phyloP scores from a whole-genome alignment of 2,329 filamentous ascomycete genomes.

The Beauveria sp. region DNA sequence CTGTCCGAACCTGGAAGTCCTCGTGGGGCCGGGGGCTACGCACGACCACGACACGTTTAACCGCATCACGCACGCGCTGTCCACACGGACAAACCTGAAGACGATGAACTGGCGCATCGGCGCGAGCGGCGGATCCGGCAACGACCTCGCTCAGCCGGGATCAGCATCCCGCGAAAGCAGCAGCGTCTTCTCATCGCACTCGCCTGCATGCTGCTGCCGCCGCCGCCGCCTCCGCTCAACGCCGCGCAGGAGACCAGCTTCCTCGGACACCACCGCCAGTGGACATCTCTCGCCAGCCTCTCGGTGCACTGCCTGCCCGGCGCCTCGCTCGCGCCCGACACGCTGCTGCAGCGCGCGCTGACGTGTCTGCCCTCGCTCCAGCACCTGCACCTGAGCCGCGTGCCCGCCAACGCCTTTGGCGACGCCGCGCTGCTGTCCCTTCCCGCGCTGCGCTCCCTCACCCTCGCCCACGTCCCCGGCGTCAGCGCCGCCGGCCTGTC shows the following conservation, averaged over 20 bases:
- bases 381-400: conserved; percentile 50
- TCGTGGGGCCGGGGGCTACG: conserved; percentile 45
- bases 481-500: conserved; percentile 50
- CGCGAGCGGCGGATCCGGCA: conserved; percentile 17
- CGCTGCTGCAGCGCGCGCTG: conserved; percentile 43
- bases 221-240: conserved; percentile 13
- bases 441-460: conserved; percentile 46
- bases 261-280: conserved; percentile 44
- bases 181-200: conserved; percentile 19
- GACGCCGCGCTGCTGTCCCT: conserved; percentile 48
- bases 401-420: conserved; percentile 49
- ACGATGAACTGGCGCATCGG: conserved; percentile 55
- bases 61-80: conserved; percentile 51
- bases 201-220: conserved; percentile 23
- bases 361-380: conserved; percentile 45
- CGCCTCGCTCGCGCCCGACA: conserved; percentile 44
- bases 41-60: conserved; percentile 49
- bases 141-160: conserved; percentile 16
- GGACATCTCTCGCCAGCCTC: conserved; percentile 47
- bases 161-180: too few relatives aligned
- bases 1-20: conserved; percentile 55
- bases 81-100: conserved; percentile 46
- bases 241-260: conserved; percentile 35
- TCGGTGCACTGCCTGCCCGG: conserved; percentile 52
- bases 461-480: conserved; percentile 48